Evolutionary conservation across 2,329 filamentous ascomycete genomes (phyloP).

Genomic region (Stemphylium vesicarium): DNA sequence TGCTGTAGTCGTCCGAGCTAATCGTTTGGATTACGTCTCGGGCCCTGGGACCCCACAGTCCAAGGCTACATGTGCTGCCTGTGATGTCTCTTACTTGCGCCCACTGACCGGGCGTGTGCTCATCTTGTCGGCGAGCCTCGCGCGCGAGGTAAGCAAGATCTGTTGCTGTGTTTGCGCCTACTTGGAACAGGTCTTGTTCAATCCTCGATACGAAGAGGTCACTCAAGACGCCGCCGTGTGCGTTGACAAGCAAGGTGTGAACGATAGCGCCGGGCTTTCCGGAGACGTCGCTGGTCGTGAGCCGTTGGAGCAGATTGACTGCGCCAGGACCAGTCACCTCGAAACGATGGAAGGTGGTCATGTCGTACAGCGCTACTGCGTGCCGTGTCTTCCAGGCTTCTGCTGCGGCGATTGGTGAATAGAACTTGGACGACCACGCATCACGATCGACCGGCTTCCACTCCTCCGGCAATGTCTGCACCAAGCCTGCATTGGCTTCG

Average conservation of each 20-base stretch:
- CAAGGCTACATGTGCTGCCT: constrained; percentile 65
- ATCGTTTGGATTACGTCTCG: constrained; percentile 58
- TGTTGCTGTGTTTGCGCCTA: constrained; percentile 62
- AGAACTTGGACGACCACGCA: constrained; percentile 63
- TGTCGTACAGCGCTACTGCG: constrained; percentile 67
- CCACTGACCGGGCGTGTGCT: constrained; percentile 50
- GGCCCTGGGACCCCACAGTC: constrained; percentile 67
- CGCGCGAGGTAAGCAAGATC: constrained; percentile 62
- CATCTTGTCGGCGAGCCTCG: constrained; percentile 59
- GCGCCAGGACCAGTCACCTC: constrained; percentile 66
- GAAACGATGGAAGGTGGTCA: constrained; percentile 65
- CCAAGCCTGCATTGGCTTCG: constrained; percentile 60
- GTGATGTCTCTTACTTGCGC: constrained; percentile 66
- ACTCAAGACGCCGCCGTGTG: constrained; percentile 60
- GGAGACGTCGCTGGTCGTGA: constrained; percentile 60
- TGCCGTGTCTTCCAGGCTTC: constrained; percentile 71
- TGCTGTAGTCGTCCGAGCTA: constrained; percentile 55
- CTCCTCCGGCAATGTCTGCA: constrained; percentile 58
- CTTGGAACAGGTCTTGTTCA: constrained; percentile 58
- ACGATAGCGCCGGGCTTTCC: constrained; percentile 59
- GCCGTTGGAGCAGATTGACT: constrained; percentile 59
- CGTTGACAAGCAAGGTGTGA: constrained; percentile 64
- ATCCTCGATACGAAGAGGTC: constrained; percentile 65
- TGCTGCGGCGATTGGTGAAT: constrained; percentile 64
- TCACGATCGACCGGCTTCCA: constrained; percentile 65